Base-by-base conservation (phyloP, 306 rosid genomes). In the Vicia villosa region DNA sequence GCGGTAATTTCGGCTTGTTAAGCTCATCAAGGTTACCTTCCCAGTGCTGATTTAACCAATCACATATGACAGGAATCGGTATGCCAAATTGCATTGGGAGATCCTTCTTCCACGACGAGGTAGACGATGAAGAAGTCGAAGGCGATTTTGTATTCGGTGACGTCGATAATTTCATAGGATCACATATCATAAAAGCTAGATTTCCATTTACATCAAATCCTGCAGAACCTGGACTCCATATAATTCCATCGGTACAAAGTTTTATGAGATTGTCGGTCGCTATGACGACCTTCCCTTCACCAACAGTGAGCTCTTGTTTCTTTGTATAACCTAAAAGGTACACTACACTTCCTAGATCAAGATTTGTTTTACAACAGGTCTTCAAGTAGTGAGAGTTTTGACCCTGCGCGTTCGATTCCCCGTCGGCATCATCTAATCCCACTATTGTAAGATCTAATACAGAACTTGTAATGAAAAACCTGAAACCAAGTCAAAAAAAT, bases 41-140 rank as follows among this genome's bases (percentile, higher is more conserved):
- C 99, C 99, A 95, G 16, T 95, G 97, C 86, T 95, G 96, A 79
- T 95, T 89, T 78, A 95, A 82, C 99, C 99, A 95, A 82, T 89
- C 97, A 77, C 87, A 89, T 60, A 95, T 83, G 40, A 95, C 88
- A 3, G 96, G 91, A 52, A 95, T 88, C 3, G 99, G 99, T 50
- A 95, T 86, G 38, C 99, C 97, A 51, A 95, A 95, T 78, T 89
- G 97, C 97, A 87, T 87, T 8, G 94, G 91, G 55, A 64, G 78
- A 68, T 91, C 97, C 84, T 86, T 91, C 80, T 91, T 95, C 92
- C 89, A 87, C 4, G 96, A 95, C 15, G 93, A 79, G 0, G 97
- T 80, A 16, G 99, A 84, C 0, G 95, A 87, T 0, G 95, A 77
- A 21, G 97, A 84, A 63, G 92, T 86, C 34, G 99, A 91, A 9